A percentile compares a stretch with the other conserved stretches of the same genome.
phyloP scores from a whole-genome alignment of 2,329 filamentous ascomycete species.

The Apiospora phragmitis region DNA sequence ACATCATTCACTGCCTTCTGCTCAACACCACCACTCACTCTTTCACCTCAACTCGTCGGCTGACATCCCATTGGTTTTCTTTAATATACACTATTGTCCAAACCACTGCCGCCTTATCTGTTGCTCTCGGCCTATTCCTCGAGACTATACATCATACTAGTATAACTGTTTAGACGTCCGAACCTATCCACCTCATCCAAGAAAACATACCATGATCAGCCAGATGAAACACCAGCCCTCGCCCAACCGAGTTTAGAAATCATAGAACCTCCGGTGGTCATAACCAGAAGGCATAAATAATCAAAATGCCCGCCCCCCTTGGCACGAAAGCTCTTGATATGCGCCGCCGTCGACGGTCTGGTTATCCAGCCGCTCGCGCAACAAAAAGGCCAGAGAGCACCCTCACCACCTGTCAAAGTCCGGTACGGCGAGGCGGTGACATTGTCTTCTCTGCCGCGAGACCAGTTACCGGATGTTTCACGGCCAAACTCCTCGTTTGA shows the following conservation, averaged over 20 bases:
- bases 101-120: not conserved
- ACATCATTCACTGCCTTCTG: not conserved
- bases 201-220: not conserved
- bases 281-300: not conserved
- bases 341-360: constrained; percentile 80
- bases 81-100: not conserved
- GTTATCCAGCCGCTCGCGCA: constrained; percentile 71
- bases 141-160: not conserved
- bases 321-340: constrained; percentile 77
- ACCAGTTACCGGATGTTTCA: constrained; percentile 45
- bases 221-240: not conserved
- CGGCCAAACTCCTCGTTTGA: constrained; percentile 53
- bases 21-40: not conserved
- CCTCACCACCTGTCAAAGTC: constrained; percentile 60
- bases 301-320: constrained; percentile 37
- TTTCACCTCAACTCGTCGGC: not conserved
- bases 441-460: constrained; percentile 35
- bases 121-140: not conserved
- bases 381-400: constrained; percentile 50
- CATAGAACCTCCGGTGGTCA: not conserved
- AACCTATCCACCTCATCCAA: not conserved
- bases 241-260: not conserved
- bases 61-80: not conserved
- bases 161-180: not conserved
- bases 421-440: constrained; percentile 61